phyloP scores from a whole-genome alignment of 371 early-diverging fungal genomes.

The Mucor lusitanicus region DNA sequence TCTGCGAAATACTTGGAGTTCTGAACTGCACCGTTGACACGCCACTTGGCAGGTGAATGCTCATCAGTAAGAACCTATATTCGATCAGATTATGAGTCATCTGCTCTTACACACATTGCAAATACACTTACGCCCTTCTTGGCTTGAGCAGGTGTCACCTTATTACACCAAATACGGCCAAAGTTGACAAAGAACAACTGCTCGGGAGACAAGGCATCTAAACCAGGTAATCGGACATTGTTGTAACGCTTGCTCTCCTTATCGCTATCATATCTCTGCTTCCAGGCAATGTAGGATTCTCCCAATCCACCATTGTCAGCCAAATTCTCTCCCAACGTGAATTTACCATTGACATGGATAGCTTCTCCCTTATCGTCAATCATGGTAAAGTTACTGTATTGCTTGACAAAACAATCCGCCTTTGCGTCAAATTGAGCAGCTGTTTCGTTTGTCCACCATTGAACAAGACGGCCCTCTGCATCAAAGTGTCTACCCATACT shows the following conservation, averaged over 20 bases:
- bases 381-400: slow-evolving; percentile 56
- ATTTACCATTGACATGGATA: slow-evolving; percentile 48
- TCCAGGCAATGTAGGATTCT: slow-evolving; percentile 43
- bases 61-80: slow-evolving; percentile 43
- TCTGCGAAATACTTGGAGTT: slow-evolving; percentile 66
- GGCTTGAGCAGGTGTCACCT: slow-evolving; percentile 36
- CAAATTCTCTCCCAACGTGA: slow-evolving; percentile 71
- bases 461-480: slow-evolving; percentile 30
- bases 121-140: slow-evolving; percentile 32
- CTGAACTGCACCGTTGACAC: slow-evolving; percentile 65
- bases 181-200: slow-evolving; percentile 59
- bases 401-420: slow-evolving; percentile 62
- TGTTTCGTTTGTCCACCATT: slow-evolving; percentile 69
- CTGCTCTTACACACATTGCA: neutral
- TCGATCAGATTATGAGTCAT: neutral
- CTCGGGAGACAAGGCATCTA: slow-evolving; percentile 44
- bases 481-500: slow-evolving; percentile 58
- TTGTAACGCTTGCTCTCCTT: slow-evolving; percentile 33
- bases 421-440: slow-evolving; percentile 48
- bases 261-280: slow-evolving; percentile 40
- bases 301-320: slow-evolving; percentile 74
- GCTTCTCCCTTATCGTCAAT: slow-evolving; percentile 25
- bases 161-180: slow-evolving; percentile 59
- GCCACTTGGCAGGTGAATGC: slow-evolving; percentile 56
- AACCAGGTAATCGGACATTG: slow-evolving; percentile 53